phyloP scores from a whole-genome alignment of 2,329 filamentous ascomycete species.

The Hymenoscyphus repandus region DNA sequence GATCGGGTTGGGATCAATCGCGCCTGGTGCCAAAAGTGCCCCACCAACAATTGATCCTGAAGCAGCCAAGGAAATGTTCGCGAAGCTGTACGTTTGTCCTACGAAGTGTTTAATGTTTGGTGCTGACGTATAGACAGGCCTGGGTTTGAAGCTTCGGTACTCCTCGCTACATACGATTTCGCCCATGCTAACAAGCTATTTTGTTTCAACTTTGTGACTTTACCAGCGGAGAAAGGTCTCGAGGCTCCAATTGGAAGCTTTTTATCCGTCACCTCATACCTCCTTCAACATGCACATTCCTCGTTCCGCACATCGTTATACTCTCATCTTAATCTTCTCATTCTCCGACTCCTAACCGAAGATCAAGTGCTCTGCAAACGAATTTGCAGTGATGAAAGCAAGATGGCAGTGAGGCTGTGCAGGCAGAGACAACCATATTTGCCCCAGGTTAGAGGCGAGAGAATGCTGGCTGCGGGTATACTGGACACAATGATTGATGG shows the following conservation, averaged over 20 bases:
- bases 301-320: slow-evolving; percentile 75
- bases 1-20: slow-evolving; percentile 75
- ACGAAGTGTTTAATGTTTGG: neutral
- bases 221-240: slow-evolving; percentile 55
- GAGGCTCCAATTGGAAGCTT: slow-evolving; percentile 76
- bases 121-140: slow-evolving; percentile 50
- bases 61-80: slow-evolving; percentile 76
- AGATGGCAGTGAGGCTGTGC: slow-evolving; percentile 72
- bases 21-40: slow-evolving; percentile 61
- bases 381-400: slow-evolving; percentile 74
- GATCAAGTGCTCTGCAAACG: slow-evolving; percentile 77
- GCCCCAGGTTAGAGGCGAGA: slow-evolving; percentile 66
- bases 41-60: slow-evolving; percentile 65
- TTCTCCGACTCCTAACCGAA: slow-evolving; percentile 80
- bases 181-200: slow-evolving; percentile 93
- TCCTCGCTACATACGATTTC: slow-evolving; percentile 90
- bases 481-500: slow-evolving; percentile 86
- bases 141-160: slow-evolving; percentile 68
- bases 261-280: slow-evolving; percentile 84
- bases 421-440: slow-evolving; percentile 84
- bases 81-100: slow-evolving; percentile 58
- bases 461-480: slow-evolving; percentile 69
- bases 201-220: slow-evolving; percentile 73
- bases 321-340: slow-evolving; percentile 77
- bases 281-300: slow-evolving; percentile 88